These are phyloP conservation scores for Hypoxylon fragiforme DNA, from an alignment of 495 filamentous ascomycete genomes.

Conservation along the genomic window DNA sequence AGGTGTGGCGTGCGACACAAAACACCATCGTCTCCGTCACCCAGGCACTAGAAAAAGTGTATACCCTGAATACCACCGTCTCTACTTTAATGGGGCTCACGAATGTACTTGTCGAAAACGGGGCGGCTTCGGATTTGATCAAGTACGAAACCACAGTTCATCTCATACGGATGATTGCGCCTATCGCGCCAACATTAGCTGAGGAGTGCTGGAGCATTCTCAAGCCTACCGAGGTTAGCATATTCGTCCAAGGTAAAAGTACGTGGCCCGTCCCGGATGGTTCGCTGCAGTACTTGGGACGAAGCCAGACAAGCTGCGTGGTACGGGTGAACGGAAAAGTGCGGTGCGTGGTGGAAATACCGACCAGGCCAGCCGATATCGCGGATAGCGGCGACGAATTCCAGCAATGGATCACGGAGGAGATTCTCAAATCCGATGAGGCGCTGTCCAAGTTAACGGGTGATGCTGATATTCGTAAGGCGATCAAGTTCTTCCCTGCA, in stretches of 20 bases:
- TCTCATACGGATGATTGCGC: constrained; percentile 72
- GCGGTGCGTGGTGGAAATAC: constrained; percentile 65
- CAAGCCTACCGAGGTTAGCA: constrained; percentile 35
- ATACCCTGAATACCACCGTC: constrained; percentile 77
- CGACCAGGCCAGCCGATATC: constrained; percentile 39
- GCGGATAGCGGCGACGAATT: constrained; percentile 33
- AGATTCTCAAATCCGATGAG: constrained; percentile 44
- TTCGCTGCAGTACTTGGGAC: constrained; percentile 44
- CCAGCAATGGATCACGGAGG: constrained; percentile 61
- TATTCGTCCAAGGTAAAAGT: constrained; percentile 48
- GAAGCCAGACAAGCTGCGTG: constrained; percentile 52
- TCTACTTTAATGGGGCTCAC: constrained; percentile 81
- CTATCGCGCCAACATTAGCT: constrained; percentile 74
- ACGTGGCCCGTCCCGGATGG: constrained; percentile 54
- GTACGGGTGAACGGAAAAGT: constrained; percentile 79
- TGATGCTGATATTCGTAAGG: constrained; percentile 41
- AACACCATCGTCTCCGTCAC: constrained; percentile 70
- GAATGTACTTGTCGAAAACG: constrained; percentile 57
- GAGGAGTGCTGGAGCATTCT: constrained; percentile 79
- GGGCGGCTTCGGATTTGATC: constrained; percentile 29
- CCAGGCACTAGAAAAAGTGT: constrained; percentile 66
- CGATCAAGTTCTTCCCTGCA: constrained; percentile 56
- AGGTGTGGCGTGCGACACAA: constrained; percentile 66
- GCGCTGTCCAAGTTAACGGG: constrained; percentile 54
- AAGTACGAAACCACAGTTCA: constrained; percentile 41